Conservation (phyloP, 371 early-diverging fungal species). For the Circinella umbellata region DNA sequence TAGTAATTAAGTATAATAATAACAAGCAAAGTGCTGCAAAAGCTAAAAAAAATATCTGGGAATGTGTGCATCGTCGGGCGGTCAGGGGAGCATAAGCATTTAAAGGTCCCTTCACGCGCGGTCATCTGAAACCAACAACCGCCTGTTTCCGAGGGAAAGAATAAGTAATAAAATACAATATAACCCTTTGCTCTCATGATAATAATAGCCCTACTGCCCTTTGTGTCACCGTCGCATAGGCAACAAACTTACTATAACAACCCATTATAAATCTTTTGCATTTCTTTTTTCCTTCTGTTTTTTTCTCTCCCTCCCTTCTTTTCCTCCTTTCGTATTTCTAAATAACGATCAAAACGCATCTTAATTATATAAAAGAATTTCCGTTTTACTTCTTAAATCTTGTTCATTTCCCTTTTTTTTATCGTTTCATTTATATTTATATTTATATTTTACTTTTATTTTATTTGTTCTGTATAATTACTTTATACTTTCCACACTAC, state of each 20-base stretch:
- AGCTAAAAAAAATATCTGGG: constrained; percentile 2
- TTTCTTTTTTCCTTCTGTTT: background rate
- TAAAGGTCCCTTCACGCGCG: constrained; percentile 10
- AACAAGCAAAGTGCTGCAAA: constrained; percentile 2
- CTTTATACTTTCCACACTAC: too few species aligned
- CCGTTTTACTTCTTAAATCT: too few species aligned
- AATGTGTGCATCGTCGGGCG: constrained; percentile 4
- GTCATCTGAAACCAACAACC: constrained; percentile 19
- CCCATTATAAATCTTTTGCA: background rate
- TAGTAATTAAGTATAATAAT: background rate
- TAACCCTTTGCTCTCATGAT: constrained; percentile 13
- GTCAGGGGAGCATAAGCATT: constrained; percentile 12
- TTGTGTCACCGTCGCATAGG: background rate
- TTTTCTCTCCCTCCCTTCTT: background rate
- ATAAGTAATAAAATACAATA: too few species aligned
- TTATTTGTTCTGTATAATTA: too few species aligned
- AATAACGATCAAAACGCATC: background rate
- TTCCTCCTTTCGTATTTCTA: background rate
- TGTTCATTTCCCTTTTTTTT: too few species aligned
- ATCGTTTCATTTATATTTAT: too few species aligned
- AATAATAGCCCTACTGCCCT: background rate
- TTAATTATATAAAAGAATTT: too few species aligned
- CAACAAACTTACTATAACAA: background rate
- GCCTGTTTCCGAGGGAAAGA: constrained; percentile 4
- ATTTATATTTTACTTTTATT: too few species aligned